Evolutionary conservation across 306 rosid genomes (phyloP).

Genomic region (Echinosophora koreensis): DNA sequence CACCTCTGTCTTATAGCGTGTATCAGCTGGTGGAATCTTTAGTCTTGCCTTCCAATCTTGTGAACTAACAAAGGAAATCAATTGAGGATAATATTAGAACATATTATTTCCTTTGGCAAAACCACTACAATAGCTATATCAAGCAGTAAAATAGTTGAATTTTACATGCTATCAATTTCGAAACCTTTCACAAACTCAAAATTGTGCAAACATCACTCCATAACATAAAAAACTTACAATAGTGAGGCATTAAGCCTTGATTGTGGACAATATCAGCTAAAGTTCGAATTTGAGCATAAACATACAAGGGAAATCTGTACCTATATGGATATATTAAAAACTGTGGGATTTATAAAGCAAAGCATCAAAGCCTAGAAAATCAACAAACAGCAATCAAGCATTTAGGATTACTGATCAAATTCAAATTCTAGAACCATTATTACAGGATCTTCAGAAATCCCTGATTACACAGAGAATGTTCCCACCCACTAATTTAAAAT

Average conservation of each 20-base stretch:
- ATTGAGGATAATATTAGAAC: slow-evolving; percentile 40
- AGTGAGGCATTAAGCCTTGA: neutral
- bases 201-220: slow-evolving; percentile 24
- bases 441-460: neutral
- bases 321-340: neutral
- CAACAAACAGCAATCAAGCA: neutral
- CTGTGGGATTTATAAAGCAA: neutral
- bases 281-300: neutral
- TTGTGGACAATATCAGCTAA: neutral
- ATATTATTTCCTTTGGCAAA: neutral
- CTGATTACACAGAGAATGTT: neutral
- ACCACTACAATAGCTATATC: neutral
- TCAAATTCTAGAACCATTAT: slow-evolving; percentile 11
- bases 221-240: slow-evolving; percentile 10
- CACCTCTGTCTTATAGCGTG: slow-evolving; percentile 98
- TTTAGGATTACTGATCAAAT: slow-evolving; percentile 21
- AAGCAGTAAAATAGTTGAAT: neutral
- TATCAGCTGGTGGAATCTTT: slow-evolving; percentile 86
- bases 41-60: slow-evolving; percentile 99
- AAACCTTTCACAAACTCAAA: slow-evolving; percentile 29
- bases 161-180: slow-evolving; percentile 1
- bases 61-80: slow-evolving; percentile 60
- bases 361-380: slow-evolving; percentile 30
- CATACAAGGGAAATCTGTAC: neutral
- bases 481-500: neutral